These are phyloP conservation scores for Phytophthora cryptogea DNA, from an alignment of 352 stramenopile genomes.

Conservation along the genomic window DNA sequence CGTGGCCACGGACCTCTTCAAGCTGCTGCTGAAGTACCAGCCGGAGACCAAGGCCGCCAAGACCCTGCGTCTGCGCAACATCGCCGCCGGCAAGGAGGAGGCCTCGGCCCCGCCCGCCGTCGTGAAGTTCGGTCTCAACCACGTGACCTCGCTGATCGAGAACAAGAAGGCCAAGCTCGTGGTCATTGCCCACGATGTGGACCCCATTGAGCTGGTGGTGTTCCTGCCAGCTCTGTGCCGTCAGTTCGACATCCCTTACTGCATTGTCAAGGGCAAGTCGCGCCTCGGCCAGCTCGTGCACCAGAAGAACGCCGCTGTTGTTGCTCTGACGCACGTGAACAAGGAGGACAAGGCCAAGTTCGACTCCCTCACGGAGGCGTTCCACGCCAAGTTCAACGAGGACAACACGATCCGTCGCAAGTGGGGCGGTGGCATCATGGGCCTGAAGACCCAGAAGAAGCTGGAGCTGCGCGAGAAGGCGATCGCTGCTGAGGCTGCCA, in stretches of 20 bases:
- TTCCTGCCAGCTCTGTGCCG: constrained; percentile 98
- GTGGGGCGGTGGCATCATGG: constrained; percentile 99
- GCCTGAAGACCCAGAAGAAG: constrained; percentile 99
- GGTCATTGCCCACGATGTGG: constrained; percentile 99
- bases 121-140: constrained; percentile 99
- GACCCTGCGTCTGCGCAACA: constrained; percentile 96
- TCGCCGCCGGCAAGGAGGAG: constrained; percentile 94
- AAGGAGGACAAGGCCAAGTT: constrained; percentile 98
- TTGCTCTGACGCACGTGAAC: constrained; percentile 97
- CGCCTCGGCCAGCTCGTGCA: constrained; percentile 98
- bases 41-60: constrained; percentile 98
- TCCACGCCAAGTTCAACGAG: constrained; percentile 98
- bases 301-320: constrained; percentile 97
- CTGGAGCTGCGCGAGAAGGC: constrained; percentile 98
- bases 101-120: constrained; percentile 88
- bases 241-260: constrained; percentile 99
- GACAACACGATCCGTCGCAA: constrained; percentile 92
- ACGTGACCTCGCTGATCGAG: constrained; percentile 99
- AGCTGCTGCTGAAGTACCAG: constrained; percentile 99
- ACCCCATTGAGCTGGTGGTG: constrained; percentile 98
- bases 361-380: constrained; percentile 92
- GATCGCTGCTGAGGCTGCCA: constrained; percentile 97
- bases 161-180: constrained; percentile 99
- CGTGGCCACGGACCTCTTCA: constrained; percentile 97
- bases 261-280: constrained; percentile 99